Conservation (phyloP, 176 grass and related monocot genomes). For the Oryza officinalis region DNA sequence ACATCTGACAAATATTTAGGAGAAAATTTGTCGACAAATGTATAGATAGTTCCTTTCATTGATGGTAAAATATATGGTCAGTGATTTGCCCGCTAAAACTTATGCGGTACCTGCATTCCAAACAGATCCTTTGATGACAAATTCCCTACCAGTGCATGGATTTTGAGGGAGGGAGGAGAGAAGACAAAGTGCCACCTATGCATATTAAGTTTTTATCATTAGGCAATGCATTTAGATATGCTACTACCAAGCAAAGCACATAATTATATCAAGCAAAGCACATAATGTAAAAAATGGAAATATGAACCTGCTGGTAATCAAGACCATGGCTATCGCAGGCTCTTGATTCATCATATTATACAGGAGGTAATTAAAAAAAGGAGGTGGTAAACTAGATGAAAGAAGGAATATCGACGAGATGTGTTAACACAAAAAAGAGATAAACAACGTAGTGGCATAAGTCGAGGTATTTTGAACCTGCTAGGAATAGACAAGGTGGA, state of each 20-base stretch:
- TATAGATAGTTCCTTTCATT: background rate
- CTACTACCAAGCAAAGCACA: background rate
- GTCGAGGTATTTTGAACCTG: background rate
- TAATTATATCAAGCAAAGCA: background rate
- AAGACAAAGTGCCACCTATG: constrained; percentile 16
- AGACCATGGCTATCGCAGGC: background rate
- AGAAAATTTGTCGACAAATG: too few species aligned
- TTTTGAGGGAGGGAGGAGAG: background rate
- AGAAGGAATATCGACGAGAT: background rate
- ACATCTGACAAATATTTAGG: too few species aligned
- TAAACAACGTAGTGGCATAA: background rate
- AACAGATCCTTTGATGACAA: background rate
- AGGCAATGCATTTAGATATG: constrained; percentile 18
- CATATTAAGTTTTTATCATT: constrained; percentile 30
- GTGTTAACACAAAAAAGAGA: background rate
- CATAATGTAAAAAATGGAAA: background rate
- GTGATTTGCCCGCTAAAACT: background rate
- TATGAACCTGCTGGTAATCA: background rate
- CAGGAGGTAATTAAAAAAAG: background rate
- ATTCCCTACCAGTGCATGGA: background rate
- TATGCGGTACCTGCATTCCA: background rate
- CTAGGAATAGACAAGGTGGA: background rate
- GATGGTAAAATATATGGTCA: background rate
- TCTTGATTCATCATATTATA: background rate
- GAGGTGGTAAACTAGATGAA: background rate